Evolutionary conservation across 208 protist species (phyloP).

Genomic region (Strigomonas culicis): DNA sequence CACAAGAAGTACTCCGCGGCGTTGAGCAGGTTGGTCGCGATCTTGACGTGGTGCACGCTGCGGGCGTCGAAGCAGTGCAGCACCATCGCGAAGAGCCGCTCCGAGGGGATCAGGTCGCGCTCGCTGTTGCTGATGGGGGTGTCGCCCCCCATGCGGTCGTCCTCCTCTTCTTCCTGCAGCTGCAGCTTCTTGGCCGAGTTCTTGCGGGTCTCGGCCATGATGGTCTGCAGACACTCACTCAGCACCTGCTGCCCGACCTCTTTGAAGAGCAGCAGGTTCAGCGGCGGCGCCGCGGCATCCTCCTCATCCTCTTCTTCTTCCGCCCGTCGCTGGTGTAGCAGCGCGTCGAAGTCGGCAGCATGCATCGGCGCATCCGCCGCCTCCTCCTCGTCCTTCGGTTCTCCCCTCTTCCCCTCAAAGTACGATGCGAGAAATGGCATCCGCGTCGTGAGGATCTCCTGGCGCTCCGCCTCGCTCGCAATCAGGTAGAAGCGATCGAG

Average conservation of each 20-base stretch:
- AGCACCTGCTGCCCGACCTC: conserved; percentile 3
- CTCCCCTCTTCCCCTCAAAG: conserved; percentile 6
- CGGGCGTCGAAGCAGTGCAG: conserved; percentile 24
- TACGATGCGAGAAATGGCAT: background rate
- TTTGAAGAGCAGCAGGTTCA: background rate
- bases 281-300: background rate
- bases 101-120: conserved; percentile 28
- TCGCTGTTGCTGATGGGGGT: background rate
- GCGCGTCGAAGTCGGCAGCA: background rate
- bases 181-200: conserved; percentile 6
- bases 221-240: background rate
- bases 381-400: background rate
- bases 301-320: background rate
- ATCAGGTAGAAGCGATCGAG: conserved; percentile 46
- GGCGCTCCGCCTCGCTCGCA: background rate
- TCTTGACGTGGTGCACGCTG: conserved; percentile 35
- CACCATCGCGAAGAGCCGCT: conserved; percentile 53
- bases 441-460: background rate
- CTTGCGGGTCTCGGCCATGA: conserved; percentile 10
- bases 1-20: conserved; percentile 47
- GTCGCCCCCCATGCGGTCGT: background rate
- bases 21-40: conserved; percentile 36
- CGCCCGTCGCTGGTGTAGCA: background rate
- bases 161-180: background rate
- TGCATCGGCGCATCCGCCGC: background rate